Conservation (phyloP, 139 green algal genomes). For the Tetradesmus lagerheimii region DNA sequence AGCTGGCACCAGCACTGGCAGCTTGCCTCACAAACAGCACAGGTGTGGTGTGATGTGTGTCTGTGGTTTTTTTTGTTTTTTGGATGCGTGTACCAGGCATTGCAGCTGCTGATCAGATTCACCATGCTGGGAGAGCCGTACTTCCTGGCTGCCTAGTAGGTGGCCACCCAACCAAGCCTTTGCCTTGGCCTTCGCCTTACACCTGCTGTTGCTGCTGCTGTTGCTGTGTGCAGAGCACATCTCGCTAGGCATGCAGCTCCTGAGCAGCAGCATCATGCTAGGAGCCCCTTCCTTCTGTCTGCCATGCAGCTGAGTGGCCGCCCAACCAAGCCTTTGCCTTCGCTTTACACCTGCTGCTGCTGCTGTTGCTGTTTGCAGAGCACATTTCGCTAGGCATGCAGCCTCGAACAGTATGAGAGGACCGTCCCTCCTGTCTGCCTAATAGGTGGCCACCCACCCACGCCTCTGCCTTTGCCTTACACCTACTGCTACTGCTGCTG, state of each 20-base stretch:
- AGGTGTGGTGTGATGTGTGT: constrained; percentile 39
- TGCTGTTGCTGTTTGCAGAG: constrained; percentile 28
- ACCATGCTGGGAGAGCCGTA: too few species aligned
- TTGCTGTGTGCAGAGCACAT: constrained; percentile 35
- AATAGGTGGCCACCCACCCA: too few species aligned
- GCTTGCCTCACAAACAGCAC: constrained; percentile 72
- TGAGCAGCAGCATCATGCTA: constrained; percentile 63
- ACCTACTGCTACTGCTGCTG: constrained; percentile 35
- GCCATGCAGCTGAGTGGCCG: too few species aligned
- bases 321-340: too few species aligned
- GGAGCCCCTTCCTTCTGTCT: constrained; percentile 67
- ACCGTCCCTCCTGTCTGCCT: not conserved
- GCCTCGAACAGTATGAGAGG: constrained; percentile 11
- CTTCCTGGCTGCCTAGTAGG: too few species aligned
- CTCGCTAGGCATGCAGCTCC: constrained; percentile 75
- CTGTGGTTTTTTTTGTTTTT: too few species aligned
- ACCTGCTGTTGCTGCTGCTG: not conserved
- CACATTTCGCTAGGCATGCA: constrained; percentile 74
- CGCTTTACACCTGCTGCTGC: not conserved
- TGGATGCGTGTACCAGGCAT: too few species aligned
- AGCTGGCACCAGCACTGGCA: constrained; percentile 71
- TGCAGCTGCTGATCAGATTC: constrained; percentile 62
- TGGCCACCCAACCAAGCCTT: too few species aligned
- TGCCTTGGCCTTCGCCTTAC: too few species aligned
- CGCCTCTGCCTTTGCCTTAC: constrained; percentile 32